Evolutionary conservation across 2,329 filamentous ascomycete species (phyloP), one percentile per base, ranked within the genome.

Genomic region (Xylariomycetidae sp.): DNA sequence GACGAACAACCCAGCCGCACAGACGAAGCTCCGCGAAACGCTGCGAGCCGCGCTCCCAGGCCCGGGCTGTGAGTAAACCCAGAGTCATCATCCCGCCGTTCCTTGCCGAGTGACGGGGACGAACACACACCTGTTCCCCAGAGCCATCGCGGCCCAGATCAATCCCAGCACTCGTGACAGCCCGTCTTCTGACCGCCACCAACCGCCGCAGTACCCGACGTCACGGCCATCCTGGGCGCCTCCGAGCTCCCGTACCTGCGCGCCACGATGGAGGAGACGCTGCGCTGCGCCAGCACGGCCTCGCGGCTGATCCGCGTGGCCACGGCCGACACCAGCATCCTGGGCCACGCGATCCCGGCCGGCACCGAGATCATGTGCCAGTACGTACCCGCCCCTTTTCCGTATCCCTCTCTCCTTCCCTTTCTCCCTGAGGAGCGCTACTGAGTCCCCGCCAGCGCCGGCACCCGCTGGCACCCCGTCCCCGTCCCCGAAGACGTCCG

Each of bases 241-340:
- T 38, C 46, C 3, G 40, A 61, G 15, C n/a, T n/a, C n/a, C 60
- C 57, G 3, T 68, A 68, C 31, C 58, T 70, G 8, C 61, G 67
- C 32, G 65, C 58, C 1, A 40, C 47, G 2, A 49, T 63, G 8
- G 63, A 68, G 38, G 65, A 70, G 34, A 51, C 56, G 3, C 33
- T 60, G 5, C 60, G 65, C 8, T 45, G 49, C 7, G 44, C 48
- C 10, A 36, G 35, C 10, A 57, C 58, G 2, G 50, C 48, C 1
- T 40, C 39, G 1, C 46, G 32, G 5, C 28, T 49, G 1, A 36
- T 49, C 1, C 59, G 67, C 10, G 39, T 39, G 1, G 51, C 60
- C 1, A 46, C 47, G 40, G 46, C 12, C 1, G 64, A 68, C 38
- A 61, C 63, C 1, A 41, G 52, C 4, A 34, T 70, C 4, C 49